Conservation (phyloP, 257 asterid genomes). For the Salvia rosmarinus region DNA sequence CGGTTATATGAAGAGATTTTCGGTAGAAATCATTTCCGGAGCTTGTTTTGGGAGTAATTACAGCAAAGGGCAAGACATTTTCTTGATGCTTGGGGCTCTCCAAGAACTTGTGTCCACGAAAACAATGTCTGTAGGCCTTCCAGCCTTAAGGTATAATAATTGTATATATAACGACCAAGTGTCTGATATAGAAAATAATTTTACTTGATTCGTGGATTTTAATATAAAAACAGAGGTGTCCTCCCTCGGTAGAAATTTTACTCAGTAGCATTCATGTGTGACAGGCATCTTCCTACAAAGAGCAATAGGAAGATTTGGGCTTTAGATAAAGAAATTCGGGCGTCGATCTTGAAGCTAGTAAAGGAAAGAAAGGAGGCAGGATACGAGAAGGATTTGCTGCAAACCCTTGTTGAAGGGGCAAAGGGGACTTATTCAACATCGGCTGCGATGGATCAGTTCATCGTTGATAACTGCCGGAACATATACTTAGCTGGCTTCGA, state of each 20-base stretch:
- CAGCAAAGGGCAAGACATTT: conserved; percentile 49
- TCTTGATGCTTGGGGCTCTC: conserved; percentile 39
- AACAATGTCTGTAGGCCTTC: conserved; percentile 40
- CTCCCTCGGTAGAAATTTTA: too few relatives aligned
- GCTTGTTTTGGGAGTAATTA: conserved; percentile 61
- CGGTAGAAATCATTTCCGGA: conserved; percentile 52
- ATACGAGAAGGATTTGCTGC: conserved; percentile 50
- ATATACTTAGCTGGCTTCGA: conserved; percentile 54
- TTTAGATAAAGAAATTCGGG: conserved; percentile 51
- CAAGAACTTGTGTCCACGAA: conserved; percentile 40
- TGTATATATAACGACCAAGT: too few relatives aligned
- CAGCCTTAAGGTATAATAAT: conserved; percentile 54
- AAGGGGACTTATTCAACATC: conserved; percentile 27
- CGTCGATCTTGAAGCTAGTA: conserved; percentile 44
- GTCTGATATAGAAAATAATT: too few relatives aligned
- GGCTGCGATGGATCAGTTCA: conserved; percentile 40
- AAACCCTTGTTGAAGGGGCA: conserved; percentile 44
- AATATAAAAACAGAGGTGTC: too few relatives aligned
- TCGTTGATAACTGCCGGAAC: conserved; percentile 58
- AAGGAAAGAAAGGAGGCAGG: conserved; percentile 43
- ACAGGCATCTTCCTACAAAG: conserved; percentile 56
- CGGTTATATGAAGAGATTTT: conserved; percentile 41
- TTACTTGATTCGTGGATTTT: too few relatives aligned
- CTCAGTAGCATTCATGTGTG: neutral
- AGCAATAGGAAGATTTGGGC: conserved; percentile 51